Conservation (phyloP, 345 rosid genomes). For the Bretschneidera sinensis region DNA sequence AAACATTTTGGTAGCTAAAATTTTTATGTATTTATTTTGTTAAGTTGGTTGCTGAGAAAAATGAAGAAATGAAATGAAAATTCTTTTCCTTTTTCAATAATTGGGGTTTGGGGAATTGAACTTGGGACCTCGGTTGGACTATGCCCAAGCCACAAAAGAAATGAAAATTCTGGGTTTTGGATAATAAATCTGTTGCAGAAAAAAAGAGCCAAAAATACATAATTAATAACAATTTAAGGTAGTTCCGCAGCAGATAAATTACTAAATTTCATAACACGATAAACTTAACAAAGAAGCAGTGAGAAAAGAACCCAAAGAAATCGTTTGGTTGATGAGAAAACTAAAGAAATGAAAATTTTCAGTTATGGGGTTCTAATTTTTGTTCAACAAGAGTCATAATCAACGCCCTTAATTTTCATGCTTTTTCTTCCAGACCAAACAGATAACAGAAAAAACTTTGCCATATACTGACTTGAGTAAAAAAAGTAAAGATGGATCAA, state of each 20-base stretch:
- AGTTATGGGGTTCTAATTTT: neutral
- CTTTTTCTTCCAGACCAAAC: neutral
- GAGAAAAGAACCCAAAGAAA: neutral
- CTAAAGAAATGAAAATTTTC: neutral
- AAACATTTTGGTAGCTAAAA: too few species aligned
- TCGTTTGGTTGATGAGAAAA: neutral
- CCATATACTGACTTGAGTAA: neutral
- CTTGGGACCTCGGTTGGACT: too few species aligned
- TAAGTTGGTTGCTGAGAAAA: neutral
- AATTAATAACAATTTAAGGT: neutral
- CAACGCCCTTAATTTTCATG: neutral
- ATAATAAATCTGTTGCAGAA: too few species aligned
- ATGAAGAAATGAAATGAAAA: too few species aligned
- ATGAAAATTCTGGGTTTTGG: neutral
- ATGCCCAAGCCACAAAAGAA: too few species aligned
- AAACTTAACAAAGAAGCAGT: slow-evolving; percentile 1
- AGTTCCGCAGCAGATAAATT: neutral
- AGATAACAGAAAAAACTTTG: neutral
- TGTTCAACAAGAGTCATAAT: neutral
- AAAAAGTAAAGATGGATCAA: neutral
- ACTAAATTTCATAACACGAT: slow-evolving; percentile 4
- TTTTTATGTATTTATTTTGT: too few species aligned
- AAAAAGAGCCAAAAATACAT: neutral
- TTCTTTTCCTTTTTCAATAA: too few species aligned
- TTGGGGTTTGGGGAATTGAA: too few species aligned